Base-by-base conservation (phyloP, 805 yeast species). In the Monosporozyma servazzii region DNA sequence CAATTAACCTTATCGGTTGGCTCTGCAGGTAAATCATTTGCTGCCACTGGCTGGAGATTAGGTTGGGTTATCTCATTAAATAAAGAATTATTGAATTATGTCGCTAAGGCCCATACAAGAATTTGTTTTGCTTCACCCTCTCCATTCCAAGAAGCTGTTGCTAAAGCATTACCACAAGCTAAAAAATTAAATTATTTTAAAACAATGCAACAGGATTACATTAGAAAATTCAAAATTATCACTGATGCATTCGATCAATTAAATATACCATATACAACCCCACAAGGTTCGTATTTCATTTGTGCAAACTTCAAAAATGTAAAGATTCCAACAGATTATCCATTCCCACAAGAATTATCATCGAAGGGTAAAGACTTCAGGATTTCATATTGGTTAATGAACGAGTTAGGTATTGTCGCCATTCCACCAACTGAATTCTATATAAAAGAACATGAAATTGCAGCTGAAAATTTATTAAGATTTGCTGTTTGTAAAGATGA, bases 31-130 rank as follows among this genome's bases (percentile, higher is more conserved):
- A 93, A 93, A 69, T 82, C 96, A 0, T 93, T 93, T 72, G 96
- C 96, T n/a, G 96, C 96, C 44, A 93, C 99, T 11, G 99, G 99
- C 50, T 93, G 98, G 97, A 83, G 99, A 74, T 79, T 93, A 49
- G 99, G 99, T 50, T 93, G 96, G 95, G 77, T 91, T 39, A 82
- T 90, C 55, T 98, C 96, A 6, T 45, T 57, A 48, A 84, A 86
- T 50, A 75, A 86, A n/a, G 86, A 85, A 30, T 73, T 90, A 57
- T 75, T 93, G 60, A 81, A 84, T 57, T 88, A 86, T 64, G 95
- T 83, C 5, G 76, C 88, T 6, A 78, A 86, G 25, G 98, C 98
- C 0, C 96, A 93, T 69, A 88, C 96, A 1, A 79, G 99, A 69
- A 91, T 93, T 60, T 88, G 96, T 64, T 93, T 93, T 69, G 75